Base-by-base conservation (phyloP, 1,284 basidiomycete genomes). In the Marasmius sp. region DNA sequence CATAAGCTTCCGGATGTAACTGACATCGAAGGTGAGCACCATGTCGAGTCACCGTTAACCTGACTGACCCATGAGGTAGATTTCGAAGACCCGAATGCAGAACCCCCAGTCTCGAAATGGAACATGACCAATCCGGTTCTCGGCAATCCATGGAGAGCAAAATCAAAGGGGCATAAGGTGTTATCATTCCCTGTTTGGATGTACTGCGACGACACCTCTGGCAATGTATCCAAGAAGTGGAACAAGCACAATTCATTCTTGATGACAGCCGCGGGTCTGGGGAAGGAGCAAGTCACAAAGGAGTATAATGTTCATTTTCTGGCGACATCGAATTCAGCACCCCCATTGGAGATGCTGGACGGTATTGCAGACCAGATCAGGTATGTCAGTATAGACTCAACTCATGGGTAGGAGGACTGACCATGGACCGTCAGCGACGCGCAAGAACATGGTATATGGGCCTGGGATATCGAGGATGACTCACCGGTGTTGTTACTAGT, bases 161-260 rank as follows among this genome's bases (percentile, higher is more conserved):
- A 27, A 39, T 49, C 60, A 6, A 55, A 50, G 36, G 65, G 66
- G 0, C 36, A 45, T 9, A 63, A 56, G 11, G 57, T 64, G 14
- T 18, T 55, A 6, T n/a, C 58, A 6, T 64, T 75, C 14, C 70
- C 73, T 0, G 61, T 79, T 0, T 78, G 74, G 72, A 49, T 76
- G 1, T 80, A 79, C 64, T 77, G 77, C 53, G 76, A 79, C 55
- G 75, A 79, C 61, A 77, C 77, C 0, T 79, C 76, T 0, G 78
- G 78, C 0, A 80, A 81, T 62, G 20, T 69, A 0, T 79, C 76
- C 0, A 81, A 81, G 63, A 76, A 76, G 62, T 80, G 77, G 77
- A 81, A 81, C 57, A 72, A 78, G 52, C 79, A 81, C 60, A 79
- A 79, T 52, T 64, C 58, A 6, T 68, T 72, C 38, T 64, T 73